Conservation (phyloP, 441 rosid genomes). For the Omphalea diandra region DNA sequence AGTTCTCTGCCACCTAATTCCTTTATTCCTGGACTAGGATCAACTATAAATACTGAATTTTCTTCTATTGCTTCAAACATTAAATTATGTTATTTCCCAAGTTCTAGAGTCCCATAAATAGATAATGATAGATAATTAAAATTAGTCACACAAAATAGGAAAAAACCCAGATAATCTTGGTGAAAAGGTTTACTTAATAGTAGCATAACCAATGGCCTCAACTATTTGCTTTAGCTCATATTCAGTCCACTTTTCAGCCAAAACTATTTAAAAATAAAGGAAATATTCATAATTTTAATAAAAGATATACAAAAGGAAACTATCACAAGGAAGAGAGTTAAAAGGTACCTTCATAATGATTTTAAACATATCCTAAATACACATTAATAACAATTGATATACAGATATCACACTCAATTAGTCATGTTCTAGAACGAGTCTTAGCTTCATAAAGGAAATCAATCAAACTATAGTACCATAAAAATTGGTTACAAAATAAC, state of each 20-base stretch:
- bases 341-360: neutral
- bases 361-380: neutral
- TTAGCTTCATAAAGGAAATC: constrained; percentile 96
- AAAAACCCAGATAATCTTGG: neutral
- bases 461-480: constrained; percentile 38
- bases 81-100: neutral
- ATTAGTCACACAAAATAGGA: neutral
- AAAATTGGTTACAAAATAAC: too few relatives aligned
- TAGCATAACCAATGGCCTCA: constrained; percentile 93
- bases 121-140: neutral
- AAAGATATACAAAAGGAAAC: too few relatives aligned
- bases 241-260: constrained; percentile 80
- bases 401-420: constrained; percentile 71
- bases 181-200: constrained; percentile 65
- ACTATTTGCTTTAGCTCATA: constrained; percentile 87
- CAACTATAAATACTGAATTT: neutral
- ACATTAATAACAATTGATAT: neutral
- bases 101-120: neutral
- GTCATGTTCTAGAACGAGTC: constrained; percentile 60
- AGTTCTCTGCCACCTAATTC: neutral
- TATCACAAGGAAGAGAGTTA: too few relatives aligned
- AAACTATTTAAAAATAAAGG: too few relatives aligned
- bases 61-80: neutral
- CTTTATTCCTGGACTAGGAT: neutral
- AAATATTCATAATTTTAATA: too few relatives aligned